Evolutionary conservation across 2,329 filamentous ascomycete genomes (phyloP).

Genomic region (Hymenoscyphus linearis): DNA sequence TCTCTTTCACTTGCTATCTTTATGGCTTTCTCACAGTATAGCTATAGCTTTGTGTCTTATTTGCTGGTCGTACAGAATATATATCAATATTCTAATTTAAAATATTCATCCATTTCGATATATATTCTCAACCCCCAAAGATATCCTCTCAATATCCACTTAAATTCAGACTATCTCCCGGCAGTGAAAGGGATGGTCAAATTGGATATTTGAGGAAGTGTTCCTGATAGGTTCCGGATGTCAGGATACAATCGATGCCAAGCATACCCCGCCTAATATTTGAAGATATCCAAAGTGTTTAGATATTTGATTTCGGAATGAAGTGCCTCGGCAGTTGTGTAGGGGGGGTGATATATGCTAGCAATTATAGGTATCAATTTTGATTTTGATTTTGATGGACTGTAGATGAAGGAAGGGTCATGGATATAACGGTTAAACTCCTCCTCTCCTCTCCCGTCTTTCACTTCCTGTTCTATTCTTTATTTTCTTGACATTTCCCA

Average conservation of each 20-base stretch:
- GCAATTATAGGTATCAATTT: not conserved
- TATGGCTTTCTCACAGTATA: no score
- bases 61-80: no score
- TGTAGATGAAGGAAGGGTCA: no score
- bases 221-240: slow-evolving; percentile 1
- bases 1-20: no score
- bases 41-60: no score
- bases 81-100: no score
- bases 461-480: no score
- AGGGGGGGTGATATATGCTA: not conserved
- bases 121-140: no score
- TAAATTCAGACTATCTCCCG: not conserved
- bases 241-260: not conserved
- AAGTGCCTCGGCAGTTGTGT: slow-evolving; percentile 4
- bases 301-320: not conserved
- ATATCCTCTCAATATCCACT: no score
- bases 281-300: slow-evolving; percentile 2
- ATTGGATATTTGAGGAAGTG: not conserved
- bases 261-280: not conserved
- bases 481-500: no score
- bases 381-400: not conserved
- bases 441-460: not conserved
- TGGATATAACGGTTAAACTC: not conserved
- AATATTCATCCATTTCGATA: no score
- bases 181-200: not conserved